phyloP scores from a whole-genome alignment of 345 rosid genomes.

The Hibiscus trionum region DNA sequence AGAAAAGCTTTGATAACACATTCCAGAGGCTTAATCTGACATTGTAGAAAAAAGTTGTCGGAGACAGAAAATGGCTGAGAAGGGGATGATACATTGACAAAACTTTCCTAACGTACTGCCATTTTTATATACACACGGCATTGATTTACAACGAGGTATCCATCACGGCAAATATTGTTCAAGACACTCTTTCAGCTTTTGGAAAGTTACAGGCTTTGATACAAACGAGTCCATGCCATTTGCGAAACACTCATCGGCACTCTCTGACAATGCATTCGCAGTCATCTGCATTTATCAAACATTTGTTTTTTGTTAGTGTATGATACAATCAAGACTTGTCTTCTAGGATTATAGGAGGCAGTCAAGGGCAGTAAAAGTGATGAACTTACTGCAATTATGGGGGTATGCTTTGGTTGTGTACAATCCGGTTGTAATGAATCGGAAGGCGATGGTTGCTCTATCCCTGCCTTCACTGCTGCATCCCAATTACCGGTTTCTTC shows the following conservation, averaged over 20 bases:
- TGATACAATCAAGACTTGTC: neutral
- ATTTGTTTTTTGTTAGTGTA: neutral
- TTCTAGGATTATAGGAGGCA: neutral
- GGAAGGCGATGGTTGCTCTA: conserved; percentile 30
- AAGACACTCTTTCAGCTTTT: conserved; percentile 66
- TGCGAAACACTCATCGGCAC: conserved; percentile 81
- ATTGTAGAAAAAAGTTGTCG: neutral
- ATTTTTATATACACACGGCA: conserved; percentile 31
- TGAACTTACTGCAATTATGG: conserved; percentile 76
- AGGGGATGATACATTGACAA: conserved; percentile 35
- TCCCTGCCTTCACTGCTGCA: conserved; percentile 64
- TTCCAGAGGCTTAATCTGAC: neutral
- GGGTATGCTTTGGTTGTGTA: conserved; percentile 34
- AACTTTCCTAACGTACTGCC: conserved; percentile 46
- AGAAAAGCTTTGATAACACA: neutral
- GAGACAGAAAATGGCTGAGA: conserved; percentile 4
- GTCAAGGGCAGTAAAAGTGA: neutral
- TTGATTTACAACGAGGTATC: conserved; percentile 27
- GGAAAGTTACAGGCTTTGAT: conserved; percentile 84
- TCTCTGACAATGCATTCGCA: conserved; percentile 85
- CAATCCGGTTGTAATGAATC: conserved; percentile 17
- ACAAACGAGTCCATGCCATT: conserved; percentile 94
- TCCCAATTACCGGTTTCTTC: conserved; percentile 85
- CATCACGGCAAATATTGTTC: conserved; percentile 45
- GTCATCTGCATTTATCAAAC: conserved; percentile 60